phyloP scores from a whole-genome alignment of 2,329 filamentous ascomycete species.

The Microcyclospora tardicrescens region DNA sequence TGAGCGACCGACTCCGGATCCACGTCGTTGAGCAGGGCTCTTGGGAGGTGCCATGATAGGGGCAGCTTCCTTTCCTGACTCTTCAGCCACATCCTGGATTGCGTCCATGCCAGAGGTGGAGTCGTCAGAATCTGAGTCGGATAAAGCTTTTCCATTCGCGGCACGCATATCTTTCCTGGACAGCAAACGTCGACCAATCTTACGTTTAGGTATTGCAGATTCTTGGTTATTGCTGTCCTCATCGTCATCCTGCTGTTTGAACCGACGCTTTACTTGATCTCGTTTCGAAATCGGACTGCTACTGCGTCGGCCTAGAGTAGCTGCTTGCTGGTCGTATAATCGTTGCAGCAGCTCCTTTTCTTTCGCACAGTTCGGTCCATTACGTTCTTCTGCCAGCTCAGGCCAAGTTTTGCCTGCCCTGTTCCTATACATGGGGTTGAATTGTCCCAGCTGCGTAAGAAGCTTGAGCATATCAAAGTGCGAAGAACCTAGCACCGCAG shows the following conservation, averaged over 20 bases:
- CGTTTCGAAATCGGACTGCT: constrained; percentile 23
- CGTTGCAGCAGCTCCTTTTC: constrained; percentile 71
- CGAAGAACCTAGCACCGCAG: constrained; percentile 80
- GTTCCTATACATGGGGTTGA: constrained; percentile 66
- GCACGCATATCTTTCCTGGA: constrained; percentile 23
- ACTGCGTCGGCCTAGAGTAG: constrained; percentile 10
- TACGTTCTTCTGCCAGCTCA: constrained; percentile 70
- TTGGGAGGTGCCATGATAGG: background rate
- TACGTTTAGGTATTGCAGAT: constrained; percentile 13
- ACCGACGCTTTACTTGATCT: constrained; percentile 15
- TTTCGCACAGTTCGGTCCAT: constrained; percentile 79
- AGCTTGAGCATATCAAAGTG: constrained; percentile 69
- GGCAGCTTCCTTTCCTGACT: constrained; percentile 1
- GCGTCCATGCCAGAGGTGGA: constrained; percentile 11
- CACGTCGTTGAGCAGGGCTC: background rate
- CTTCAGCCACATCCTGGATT: constrained; percentile 6
- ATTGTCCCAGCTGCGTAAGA: constrained; percentile 35
- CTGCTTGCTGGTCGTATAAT: constrained; percentile 47
- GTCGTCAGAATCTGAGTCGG: constrained; percentile 18
- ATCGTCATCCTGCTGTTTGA: constrained; percentile 7
- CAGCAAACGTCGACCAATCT: constrained; percentile 22
- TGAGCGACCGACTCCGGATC: background rate
- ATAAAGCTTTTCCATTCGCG: constrained; percentile 17
- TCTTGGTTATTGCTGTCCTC: constrained; percentile 9
- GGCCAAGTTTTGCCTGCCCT: constrained; percentile 70